phyloP scores from a whole-genome alignment of 139 green algal genomes.

The Mesotaenium endlicherianum region DNA sequence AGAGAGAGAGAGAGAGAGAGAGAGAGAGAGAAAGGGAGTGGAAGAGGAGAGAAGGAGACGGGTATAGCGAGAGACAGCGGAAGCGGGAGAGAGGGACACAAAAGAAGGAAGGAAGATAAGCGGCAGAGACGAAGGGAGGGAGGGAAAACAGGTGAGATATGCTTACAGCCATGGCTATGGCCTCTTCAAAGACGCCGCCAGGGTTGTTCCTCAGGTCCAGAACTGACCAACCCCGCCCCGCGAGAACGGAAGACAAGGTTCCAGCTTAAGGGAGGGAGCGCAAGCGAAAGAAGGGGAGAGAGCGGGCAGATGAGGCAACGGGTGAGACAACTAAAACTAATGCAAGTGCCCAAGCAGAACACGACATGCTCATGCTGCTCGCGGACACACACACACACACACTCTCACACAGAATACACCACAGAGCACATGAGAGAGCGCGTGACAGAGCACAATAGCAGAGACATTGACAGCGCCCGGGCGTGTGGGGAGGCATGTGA shows the following conservation, averaged over 20 bases:
- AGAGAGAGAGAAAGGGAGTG: not conserved
- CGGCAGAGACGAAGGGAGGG: not conserved
- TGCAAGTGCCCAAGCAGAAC: not conserved
- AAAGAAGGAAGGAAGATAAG: not conserved
- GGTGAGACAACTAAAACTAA: not conserved
- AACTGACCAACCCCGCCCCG: no score
- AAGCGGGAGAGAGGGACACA: not conserved
- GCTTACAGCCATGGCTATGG: constrained; percentile 42
- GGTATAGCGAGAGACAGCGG: no score
- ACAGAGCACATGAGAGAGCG: no score
- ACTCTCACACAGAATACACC: no score
- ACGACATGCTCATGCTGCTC: no score
- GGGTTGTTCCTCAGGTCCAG: constrained; percentile 55
- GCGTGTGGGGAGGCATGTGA: no score
- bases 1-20: not conserved
- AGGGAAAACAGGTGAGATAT: constrained; percentile 9
- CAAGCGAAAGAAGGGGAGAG: not conserved
- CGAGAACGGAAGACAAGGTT: no score
- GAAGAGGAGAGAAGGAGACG: not conserved
- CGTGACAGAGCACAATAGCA: no score
- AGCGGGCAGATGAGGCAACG: not conserved
- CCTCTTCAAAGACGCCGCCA: constrained; percentile 52
- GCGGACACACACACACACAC: no score
- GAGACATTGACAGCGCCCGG: no score
- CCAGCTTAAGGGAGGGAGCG: not conserved